Percentiles rank a stretch among this genome's conserved stretches.
Evolutionary conservation across 257 asterid species (phyloP).

Genomic region (Solanum habrochaites): DNA sequence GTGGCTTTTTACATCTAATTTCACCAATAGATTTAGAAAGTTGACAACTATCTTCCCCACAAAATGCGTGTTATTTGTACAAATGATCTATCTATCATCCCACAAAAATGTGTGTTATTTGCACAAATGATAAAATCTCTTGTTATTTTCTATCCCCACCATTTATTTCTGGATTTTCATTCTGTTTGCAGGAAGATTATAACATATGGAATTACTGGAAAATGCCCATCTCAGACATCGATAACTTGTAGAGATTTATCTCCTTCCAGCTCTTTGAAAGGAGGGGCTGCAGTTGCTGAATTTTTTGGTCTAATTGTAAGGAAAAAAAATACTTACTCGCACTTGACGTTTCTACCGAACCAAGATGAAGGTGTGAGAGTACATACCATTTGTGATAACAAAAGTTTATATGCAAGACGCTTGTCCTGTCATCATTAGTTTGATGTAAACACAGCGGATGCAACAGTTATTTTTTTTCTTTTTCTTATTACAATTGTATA

Average conservation of each 20-base stretch:
- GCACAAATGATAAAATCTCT: not conserved
- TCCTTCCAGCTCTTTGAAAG: not conserved
- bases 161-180: not conserved
- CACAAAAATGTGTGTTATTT: not conserved
- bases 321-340: not conserved
- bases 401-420: not conserved
- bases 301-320: too few species aligned
- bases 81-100: not conserved
- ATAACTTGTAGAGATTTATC: conserved; percentile 24
- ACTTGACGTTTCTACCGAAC: not conserved
- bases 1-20: not conserved
- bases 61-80: not conserved
- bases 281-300: not conserved
- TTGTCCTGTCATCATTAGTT: not conserved
- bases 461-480: not conserved
- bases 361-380: not conserved
- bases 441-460: not conserved
- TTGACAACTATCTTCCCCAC: not conserved
- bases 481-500: not conserved
- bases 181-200: conserved; percentile 54
- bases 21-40: not conserved
- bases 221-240: conserved; percentile 58
- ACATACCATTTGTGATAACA: not conserved
- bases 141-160: not conserved
- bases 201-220: conserved; percentile 94